Evolutionary conservation across 176 grass and related monocot species (phyloP), one percentile per base, ranked within the genome.

Genomic region (Eragrostis nindensis): DNA sequence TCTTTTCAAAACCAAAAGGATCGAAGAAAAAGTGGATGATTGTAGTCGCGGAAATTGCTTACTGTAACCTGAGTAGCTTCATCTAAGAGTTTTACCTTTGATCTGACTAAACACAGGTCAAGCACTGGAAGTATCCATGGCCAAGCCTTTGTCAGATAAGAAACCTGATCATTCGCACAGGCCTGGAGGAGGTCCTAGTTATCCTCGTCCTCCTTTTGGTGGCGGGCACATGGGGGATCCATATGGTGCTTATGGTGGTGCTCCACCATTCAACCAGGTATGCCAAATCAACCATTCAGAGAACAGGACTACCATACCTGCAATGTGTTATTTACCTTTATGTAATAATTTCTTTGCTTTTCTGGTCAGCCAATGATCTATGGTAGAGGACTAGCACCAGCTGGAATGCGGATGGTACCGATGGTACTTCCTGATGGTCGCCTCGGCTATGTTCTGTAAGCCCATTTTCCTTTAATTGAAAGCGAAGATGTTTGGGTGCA

Each of bases 381-480:
- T 88, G 96, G 96, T 79, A 86, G 96, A 89, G 96, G 96, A 16
- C 96, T 92, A 36, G 90, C 90, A 73, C 96, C 96, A 4, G 80
- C 92, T 41, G 96, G 96, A 36, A 99, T 99, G 96, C 89, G 90
- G 79, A 95, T 99, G 96, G 96, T 99, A 32, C 93, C 96, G 0
- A 99, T 99, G 96, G 81, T 95, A 39, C 96, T 99, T 30, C 96
- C 96, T 54, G 96, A 99, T 68, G 92, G 96, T n/a, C 92, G 92
- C 53, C 90, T 99, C 66, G 96, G 90, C 21, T 99, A 95, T 80
- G 92, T 95, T 85, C 59, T 99, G 92, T 99, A 93, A 91, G 96
- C 65, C 64, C 6, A 6, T 26, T 26, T 39, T 52, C 16, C 69
- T 45, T 76, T 5, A 11, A 76, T 11, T 2, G 0, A 40, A 66